These are phyloP conservation scores for Rhodotorula sp. DNA, from an alignment of 1,284 basidiomycete genomes.

Conservation along the genomic window DNA sequence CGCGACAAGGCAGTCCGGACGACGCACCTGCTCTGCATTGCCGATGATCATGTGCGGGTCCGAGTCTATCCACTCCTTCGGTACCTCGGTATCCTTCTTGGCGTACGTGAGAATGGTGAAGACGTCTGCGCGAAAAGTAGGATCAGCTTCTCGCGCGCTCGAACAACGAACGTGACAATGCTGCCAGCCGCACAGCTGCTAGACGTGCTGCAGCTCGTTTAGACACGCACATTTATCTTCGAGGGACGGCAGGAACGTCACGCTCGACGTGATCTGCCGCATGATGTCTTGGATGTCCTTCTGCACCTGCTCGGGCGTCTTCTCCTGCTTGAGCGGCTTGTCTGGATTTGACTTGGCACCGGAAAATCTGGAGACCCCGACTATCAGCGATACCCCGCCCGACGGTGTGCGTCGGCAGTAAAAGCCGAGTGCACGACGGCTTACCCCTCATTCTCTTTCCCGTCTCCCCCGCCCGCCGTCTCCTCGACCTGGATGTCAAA, in stretches of 20 bases:
- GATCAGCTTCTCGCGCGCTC: background rate
- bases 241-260: slow-evolving; percentile 92
- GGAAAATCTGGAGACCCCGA: slow-evolving; percentile 47
- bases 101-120: slow-evolving; percentile 96
- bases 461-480: slow-evolving; percentile 12
- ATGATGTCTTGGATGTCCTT: slow-evolving; percentile 96
- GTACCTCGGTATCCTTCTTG: slow-evolving; percentile 73
- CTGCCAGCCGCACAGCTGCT: background rate
- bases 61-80: slow-evolving; percentile 90
- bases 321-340: slow-evolving; percentile 37
- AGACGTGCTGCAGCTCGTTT: background rate
- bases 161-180: background rate
- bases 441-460: slow-evolving; percentile 37
- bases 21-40: slow-evolving; percentile 88
- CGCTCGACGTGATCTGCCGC: slow-evolving; percentile 95
- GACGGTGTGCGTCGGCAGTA: background rate
- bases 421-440: background rate
- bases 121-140: slow-evolving; percentile 50
- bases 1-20: slow-evolving; percentile 32
- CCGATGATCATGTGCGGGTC: slow-evolving; percentile 92
- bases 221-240: slow-evolving; percentile 80
- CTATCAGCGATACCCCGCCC: slow-evolving; percentile 10
- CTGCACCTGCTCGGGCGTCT: slow-evolving; percentile 85
- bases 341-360: too few relatives aligned
- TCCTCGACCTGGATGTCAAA: slow-evolving; percentile 84